Base-by-base conservation (phyloP, 1,139 yeast genomes). In the Lodderomyces metapsilosis region DNA sequence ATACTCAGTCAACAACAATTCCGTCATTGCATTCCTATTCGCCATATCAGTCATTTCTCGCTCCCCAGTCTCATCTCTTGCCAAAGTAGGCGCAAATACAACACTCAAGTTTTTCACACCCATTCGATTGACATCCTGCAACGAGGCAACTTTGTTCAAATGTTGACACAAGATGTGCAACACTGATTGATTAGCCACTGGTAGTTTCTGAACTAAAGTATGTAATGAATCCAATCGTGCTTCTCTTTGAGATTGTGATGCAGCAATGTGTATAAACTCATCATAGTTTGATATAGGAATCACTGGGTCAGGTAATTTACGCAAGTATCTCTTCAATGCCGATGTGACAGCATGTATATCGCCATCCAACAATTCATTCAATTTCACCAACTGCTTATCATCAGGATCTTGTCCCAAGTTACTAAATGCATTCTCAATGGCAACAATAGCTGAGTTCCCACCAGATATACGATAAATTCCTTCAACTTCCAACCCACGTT, bases 391-490 rank as follows among this genome's bases (percentile, higher is more conserved):
- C 57, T 56, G 74, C 53, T 61, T 67, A 4, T 65, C 72, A 46
- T 69, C 76, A 13, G 52, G 52, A 15, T 55, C 53, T 36, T 53
- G 57, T 1, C 60, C 49, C 15, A 63, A 49, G 20, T 50, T 54
- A 5, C 71, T 68, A 57, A 78, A 76, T 4, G 74, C 72, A 44
- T 61, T 66, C 49, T 78, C 83, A 42, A 78, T 68, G 22, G 76
- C 68, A 43, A 77, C 82, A 49, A 88, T 80, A 41, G 88, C 88
- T 11, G 92, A 80, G 45, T 85, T 80, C 5, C 92, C 89, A 2
- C 98, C 98, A 17, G 95, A 85, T 50, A 91, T 85, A 53, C 98
- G 76, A 65, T 92, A 92, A 32, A 92, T 76, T 5, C 98, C 98
- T 62, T 91, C 98, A 58, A 73, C 67, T 37, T 74, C 80, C 52